These are phyloP conservation scores for Cercospora zeina DNA, from an alignment of 2,329 filamentous ascomycete species.

Conservation along the genomic window DNA sequence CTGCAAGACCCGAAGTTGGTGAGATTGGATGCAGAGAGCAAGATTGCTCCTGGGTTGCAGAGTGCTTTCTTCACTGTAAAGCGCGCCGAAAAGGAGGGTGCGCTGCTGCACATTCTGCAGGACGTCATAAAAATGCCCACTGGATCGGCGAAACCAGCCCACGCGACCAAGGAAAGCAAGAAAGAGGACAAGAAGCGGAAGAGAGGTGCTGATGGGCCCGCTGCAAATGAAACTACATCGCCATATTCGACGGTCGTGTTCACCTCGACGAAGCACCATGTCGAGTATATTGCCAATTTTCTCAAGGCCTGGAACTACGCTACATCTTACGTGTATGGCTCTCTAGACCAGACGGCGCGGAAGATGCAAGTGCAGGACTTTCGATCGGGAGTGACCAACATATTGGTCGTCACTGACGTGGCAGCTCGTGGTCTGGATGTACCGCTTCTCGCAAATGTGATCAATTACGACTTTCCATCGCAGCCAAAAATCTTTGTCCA, in stretches of 20 bases:
- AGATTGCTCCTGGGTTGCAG: conserved; percentile 93
- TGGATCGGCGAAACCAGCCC: conserved; percentile 58
- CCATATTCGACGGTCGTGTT: conserved; percentile 94
- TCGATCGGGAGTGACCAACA: conserved; percentile 77
- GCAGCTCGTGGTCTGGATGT: conserved; percentile 98
- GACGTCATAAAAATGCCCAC: conserved; percentile 90
- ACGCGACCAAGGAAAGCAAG: conserved; percentile 48
- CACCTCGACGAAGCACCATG: conserved; percentile 92
- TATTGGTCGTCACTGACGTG: conserved; percentile 94
- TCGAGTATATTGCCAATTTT: conserved; percentile 85
- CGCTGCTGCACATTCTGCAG: conserved; percentile 81
- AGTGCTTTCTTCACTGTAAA: conserved; percentile 95
- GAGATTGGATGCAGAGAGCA: conserved; percentile 88
- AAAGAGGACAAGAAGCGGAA: conserved; percentile 69
- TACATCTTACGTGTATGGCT: conserved; percentile 91
- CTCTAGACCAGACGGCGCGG: conserved; percentile 88
- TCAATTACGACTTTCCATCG: conserved; percentile 97
- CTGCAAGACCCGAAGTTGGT: conserved; percentile 89
- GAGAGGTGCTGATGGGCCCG: conserved; percentile 54
- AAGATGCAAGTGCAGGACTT: conserved; percentile 92
- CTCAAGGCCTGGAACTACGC: conserved; percentile 80
- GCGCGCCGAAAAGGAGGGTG: conserved; percentile 88
- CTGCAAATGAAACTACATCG: conserved; percentile 69
- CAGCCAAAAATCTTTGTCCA: conserved; percentile 97
- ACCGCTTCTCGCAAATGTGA: conserved; percentile 89